phyloP scores from a whole-genome alignment of 2,329 filamentous ascomycete species.

The Venturia oleaginea region DNA sequence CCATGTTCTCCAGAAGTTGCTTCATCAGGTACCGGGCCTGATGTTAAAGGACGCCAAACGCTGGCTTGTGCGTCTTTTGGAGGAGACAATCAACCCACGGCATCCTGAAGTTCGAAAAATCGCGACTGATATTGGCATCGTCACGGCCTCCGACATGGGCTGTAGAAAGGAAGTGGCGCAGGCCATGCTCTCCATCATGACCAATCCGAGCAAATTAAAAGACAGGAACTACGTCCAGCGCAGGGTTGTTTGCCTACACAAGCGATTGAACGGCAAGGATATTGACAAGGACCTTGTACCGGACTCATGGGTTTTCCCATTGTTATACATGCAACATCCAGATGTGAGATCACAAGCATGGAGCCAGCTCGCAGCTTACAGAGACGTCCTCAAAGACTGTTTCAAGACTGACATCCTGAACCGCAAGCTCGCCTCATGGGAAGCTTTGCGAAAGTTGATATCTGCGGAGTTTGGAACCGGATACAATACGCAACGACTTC shows the following conservation, averaged over 20 bases:
- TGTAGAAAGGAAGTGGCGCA: neutral
- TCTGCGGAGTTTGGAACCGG: neutral
- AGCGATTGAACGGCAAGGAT: conserved; percentile 3
- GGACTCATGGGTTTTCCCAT: conserved; percentile 1
- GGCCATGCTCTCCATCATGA: conserved; percentile 1
- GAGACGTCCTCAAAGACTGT: neutral
- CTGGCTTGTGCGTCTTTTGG: neutral
- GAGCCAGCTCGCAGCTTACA: neutral
- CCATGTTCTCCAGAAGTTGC: neutral
- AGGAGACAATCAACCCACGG: neutral
- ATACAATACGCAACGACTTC: neutral
- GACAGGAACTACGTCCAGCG: neutral
- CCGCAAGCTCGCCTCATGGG: neutral
- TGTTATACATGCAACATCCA: neutral
- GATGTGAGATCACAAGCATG: neutral
- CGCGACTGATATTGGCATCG: neutral
- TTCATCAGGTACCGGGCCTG: neutral
- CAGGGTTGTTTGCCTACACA: neutral
- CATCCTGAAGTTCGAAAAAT: neutral
- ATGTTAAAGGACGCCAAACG: neutral
- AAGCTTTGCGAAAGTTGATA: neutral
- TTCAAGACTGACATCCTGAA: neutral
- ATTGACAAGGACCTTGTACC: neutral
- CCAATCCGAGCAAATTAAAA: conserved; percentile 1
- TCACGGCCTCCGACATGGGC: neutral